Percentiles rank a stretch among this genome's conserved stretches.
Conservation (phyloP, 2,329 filamentous ascomycete species). For the Fusarium buxicola region DNA sequence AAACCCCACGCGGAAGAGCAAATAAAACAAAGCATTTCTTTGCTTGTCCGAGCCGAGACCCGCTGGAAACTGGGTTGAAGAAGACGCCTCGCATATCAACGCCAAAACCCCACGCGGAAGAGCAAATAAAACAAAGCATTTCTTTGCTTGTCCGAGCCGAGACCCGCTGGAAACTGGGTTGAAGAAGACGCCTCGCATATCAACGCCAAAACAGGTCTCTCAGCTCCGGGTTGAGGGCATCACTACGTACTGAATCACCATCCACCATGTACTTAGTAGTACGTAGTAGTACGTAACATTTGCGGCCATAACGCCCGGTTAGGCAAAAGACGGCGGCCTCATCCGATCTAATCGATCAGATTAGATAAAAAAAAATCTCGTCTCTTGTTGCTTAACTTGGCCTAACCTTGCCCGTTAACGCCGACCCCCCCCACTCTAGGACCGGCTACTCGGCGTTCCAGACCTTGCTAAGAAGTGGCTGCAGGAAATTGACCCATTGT, state of each 20-base stretch:
- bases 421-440: slow-evolving; percentile 17
- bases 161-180: neutral
- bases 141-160: neutral
- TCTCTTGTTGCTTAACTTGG: neutral
- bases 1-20: neutral
- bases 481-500: slow-evolving; percentile 24
- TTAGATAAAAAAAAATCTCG: slow-evolving; percentile 39
- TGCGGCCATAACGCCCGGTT: neutral
- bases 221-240: no score
- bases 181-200: no score
- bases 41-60: neutral
- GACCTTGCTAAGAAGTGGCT: slow-evolving; percentile 36
- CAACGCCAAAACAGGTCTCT: no score
- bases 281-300: neutral
- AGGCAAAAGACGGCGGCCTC: neutral
- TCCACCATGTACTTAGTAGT: no score
- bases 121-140: neutral
- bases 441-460: slow-evolving; percentile 30
- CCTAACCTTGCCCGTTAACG: neutral
- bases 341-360: slow-evolving; percentile 41
- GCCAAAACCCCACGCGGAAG: neutral
- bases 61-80: neutral
- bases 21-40: neutral
- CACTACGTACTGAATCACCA: neutral
- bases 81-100: no score